Percentiles rank a stretch among this genome's conserved stretches.
These are phyloP conservation scores for Trichoderma sp. DNA, from an alignment of 2,329 filamentous ascomycete genomes.

Conservation along the genomic window DNA sequence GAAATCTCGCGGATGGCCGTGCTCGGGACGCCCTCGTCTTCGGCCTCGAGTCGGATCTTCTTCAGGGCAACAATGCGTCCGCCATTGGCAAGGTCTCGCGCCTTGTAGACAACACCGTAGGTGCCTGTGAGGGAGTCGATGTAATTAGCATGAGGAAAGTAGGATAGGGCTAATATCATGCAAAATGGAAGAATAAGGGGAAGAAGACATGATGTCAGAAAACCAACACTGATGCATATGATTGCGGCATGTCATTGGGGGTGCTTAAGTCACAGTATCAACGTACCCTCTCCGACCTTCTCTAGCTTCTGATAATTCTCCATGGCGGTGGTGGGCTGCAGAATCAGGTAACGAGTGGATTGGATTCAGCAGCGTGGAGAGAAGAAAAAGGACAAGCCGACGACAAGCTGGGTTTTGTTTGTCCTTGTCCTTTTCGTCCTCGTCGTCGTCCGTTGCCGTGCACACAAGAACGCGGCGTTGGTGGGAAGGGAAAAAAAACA, in stretches of 20 bases:
- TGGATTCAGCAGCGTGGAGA: not conserved
- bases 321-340: conserved; percentile 55
- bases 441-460: conserved; percentile 5
- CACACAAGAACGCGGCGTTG: conserved; percentile 8
- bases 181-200: not conserved
- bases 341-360: not conserved
- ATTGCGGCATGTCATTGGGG: not conserved
- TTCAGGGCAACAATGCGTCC: conserved; percentile 90
- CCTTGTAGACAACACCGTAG: conserved; percentile 95
- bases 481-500: conserved; percentile 6
- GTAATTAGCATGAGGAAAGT: not conserved
- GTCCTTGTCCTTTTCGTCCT: not conserved
- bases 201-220: not conserved
- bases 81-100: conserved; percentile 76
- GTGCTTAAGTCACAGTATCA: not conserved
- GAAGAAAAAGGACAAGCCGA: not conserved
- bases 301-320: conserved; percentile 97
- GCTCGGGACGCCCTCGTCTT: conserved; percentile 90
- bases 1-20: conserved; percentile 95
- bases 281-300: conserved; percentile 90
- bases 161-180: not conserved
- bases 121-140: conserved; percentile 60
- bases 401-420: not conserved
- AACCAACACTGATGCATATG: not conserved
- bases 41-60: conserved; percentile 92